Evolutionary conservation across 2,329 filamentous ascomycete species (phyloP).

Genomic region (Reticulascus tulasneorum): DNA sequence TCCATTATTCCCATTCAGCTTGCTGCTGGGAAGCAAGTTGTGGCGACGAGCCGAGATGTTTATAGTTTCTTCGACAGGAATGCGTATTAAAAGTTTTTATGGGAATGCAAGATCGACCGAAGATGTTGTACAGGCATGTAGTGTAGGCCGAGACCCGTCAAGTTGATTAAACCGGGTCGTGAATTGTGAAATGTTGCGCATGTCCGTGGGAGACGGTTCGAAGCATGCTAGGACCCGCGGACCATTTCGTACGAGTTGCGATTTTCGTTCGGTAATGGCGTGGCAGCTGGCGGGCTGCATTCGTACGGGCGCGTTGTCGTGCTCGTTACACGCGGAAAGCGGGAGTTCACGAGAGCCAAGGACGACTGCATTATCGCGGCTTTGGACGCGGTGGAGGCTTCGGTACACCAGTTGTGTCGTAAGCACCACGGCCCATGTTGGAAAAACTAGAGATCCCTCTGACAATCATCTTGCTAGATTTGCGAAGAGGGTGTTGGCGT

Average conservation of each 20-base stretch:
- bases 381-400: conserved; percentile 42
- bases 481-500: background rate
- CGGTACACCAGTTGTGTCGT: conserved; percentile 46
- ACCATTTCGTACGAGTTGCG: too few relatives aligned
- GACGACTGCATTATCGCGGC: conserved; percentile 26
- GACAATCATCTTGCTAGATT: conserved; percentile 29
- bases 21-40: conserved; percentile 34
- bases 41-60: conserved; percentile 32
- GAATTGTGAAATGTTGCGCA: conserved; percentile 13
- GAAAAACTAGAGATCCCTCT: conserved; percentile 23
- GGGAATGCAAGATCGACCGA: conserved; percentile 14
- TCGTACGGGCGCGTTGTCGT: too few relatives aligned
- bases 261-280: too few relatives aligned
- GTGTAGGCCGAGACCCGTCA: too few relatives aligned
- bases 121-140: conserved; percentile 12
- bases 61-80: conserved; percentile 29
- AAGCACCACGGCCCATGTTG: conserved; percentile 50
- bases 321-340: conserved; percentile 4
- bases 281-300: too few relatives aligned
- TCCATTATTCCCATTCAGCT: conserved; percentile 14
- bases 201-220: conserved; percentile 9
- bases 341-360: background rate
- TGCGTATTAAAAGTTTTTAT: conserved; percentile 29
- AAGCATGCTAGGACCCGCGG: too few relatives aligned
- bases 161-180: too few relatives aligned